phyloP scores from a whole-genome alignment of 2,329 filamentous ascomycete genomes.

The Colletotrichum echinochloae region DNA sequence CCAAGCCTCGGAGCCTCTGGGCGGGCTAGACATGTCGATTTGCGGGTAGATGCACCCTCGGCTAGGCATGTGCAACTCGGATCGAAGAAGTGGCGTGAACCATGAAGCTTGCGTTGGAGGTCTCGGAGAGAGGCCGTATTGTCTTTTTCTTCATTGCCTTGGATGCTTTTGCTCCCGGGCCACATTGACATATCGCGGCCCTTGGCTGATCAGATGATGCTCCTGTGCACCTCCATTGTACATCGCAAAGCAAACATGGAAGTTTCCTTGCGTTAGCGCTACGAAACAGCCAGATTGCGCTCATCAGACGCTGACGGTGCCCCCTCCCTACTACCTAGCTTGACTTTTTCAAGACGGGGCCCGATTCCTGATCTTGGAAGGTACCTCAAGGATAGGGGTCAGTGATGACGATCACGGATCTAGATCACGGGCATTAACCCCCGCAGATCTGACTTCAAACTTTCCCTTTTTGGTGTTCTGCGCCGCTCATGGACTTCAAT shows the following conservation, averaged over 20 bases:
- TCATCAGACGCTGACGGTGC: background rate
- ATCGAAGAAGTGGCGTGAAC: background rate
- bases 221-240: background rate
- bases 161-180: background rate
- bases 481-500: background rate
- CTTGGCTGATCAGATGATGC: background rate
- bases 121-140: background rate
- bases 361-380: background rate
- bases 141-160: background rate
- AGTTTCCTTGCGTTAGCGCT: background rate
- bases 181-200: accelerated
- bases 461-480: background rate
- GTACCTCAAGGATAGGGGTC: background rate
- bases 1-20: background rate
- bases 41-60: background rate
- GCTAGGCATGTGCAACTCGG: background rate
- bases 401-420: background rate
- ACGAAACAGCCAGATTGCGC: background rate
- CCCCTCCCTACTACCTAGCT: background rate
- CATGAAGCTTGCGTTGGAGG: background rate
- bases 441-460: background rate
- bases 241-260: background rate
- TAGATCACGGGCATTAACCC: background rate
- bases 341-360: background rate
- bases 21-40: background rate